Conservation (phyloP, 1,284 basidiomycete species). For the Irpex sp. region DNA sequence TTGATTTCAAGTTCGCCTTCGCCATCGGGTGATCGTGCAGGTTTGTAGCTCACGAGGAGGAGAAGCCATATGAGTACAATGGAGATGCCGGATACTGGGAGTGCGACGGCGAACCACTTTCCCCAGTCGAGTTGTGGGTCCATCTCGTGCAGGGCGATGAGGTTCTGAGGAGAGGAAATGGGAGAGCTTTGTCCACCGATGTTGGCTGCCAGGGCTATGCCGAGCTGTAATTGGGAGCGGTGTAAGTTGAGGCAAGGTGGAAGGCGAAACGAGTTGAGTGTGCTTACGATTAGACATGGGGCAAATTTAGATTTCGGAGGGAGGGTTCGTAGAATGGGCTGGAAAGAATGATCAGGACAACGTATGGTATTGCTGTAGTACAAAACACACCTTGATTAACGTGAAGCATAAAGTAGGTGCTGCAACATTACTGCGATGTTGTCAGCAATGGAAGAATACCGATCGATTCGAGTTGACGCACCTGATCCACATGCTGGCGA, state of each 20-base stretch:
- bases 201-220: conserved; percentile 95
- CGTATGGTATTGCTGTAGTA: not conserved
- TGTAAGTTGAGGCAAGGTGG: conserved; percentile 1
- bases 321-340: conserved; percentile 93
- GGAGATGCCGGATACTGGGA: conserved; percentile 87
- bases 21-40: conserved; percentile 65
- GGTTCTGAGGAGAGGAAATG: conserved; percentile 94
- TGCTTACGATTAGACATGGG: conserved; percentile 83
- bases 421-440: conserved; percentile 78
- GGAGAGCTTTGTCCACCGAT: conserved; percentile 97
- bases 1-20: conserved; percentile 82
- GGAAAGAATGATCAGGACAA: conserved; percentile 1
- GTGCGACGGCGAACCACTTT: conserved; percentile 91
- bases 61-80: conserved; percentile 91
- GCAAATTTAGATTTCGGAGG: conserved; percentile 87
- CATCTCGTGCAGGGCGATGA: conserved; percentile 92
- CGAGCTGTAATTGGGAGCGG: conserved; percentile 55
- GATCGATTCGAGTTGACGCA: conserved; percentile 32
- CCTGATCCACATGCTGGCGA: conserved; percentile 99
- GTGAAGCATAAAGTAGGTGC: conserved; percentile 98
- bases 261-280: conserved; percentile 5
- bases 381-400: conserved; percentile 75
- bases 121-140: conserved; percentile 86
- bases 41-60: conserved; percentile 81
- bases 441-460: conserved; percentile 20